Conservation (phyloP, 441 rosid species). For the Gossypium gossypioides region DNA sequence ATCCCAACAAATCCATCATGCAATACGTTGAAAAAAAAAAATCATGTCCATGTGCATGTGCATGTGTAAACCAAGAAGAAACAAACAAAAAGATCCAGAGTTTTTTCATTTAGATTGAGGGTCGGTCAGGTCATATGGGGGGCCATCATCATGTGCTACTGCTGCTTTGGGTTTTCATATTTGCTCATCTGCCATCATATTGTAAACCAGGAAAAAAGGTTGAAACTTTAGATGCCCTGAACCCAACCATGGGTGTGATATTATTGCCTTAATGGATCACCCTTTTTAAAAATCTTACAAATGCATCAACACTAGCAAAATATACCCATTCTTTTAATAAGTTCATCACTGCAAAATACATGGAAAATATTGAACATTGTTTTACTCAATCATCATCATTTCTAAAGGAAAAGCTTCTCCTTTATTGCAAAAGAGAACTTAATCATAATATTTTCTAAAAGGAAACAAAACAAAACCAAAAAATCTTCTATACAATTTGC, state of each 20-base stretch:
- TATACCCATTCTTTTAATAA: neutral
- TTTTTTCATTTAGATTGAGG: constrained; percentile 14
- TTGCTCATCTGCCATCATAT: neutral
- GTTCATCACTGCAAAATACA: neutral
- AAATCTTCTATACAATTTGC: constrained; percentile 23
- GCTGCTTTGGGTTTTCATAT: neutral
- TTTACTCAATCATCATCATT: neutral
- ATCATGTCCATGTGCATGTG: neutral
- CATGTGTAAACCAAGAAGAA: constrained; percentile 21
- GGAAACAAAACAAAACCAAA: neutral
- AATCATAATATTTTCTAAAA: neutral
- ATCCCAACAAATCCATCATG: constrained; percentile 15
- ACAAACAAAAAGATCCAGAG: constrained; percentile 23
- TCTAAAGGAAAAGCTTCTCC: neutral
- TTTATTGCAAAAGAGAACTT: neutral
- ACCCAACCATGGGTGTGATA: constrained; percentile 24
- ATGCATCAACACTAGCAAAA: neutral
- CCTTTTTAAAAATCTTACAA: constrained; percentile 18
- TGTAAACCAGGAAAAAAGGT: neutral
- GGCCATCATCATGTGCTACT: constrained; percentile 18
- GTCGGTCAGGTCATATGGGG: constrained; percentile 16
- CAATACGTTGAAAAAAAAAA: neutral
- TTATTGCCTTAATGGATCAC: constrained; percentile 12
- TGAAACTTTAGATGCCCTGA: constrained; percentile 7
- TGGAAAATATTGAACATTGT: neutral